Conservation (phyloP, 2,329 filamentous ascomycete species). For the Exserohilum turcica region DNA sequence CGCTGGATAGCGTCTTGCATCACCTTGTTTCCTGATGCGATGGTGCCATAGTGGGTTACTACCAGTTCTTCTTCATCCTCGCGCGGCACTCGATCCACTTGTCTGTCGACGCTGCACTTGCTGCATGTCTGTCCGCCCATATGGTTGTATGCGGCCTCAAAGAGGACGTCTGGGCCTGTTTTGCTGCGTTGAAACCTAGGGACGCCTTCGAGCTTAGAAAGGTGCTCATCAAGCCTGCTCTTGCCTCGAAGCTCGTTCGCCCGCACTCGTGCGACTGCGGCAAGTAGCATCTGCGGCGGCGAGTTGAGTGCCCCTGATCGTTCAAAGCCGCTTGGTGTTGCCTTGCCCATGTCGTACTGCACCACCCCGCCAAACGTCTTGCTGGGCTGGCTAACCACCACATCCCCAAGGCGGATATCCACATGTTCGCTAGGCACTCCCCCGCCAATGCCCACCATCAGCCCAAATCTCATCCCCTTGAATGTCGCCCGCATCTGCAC, state of each 20-base stretch:
- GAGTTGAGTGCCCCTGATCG: conserved; percentile 13
- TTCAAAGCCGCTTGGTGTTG: conserved; percentile 18
- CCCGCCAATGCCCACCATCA: conserved; percentile 55
- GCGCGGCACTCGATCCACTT: not conserved
- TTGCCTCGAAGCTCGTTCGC: not conserved
- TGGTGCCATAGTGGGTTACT: conserved; percentile 45
- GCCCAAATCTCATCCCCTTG: conserved; percentile 41
- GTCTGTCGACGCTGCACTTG: not conserved
- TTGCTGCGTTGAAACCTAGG: conserved; percentile 13
- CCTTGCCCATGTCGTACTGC: conserved; percentile 31
- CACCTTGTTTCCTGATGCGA: conserved; percentile 51
- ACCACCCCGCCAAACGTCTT: conserved; percentile 16
- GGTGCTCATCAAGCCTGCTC: not conserved
- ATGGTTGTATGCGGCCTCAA: conserved; percentile 3
- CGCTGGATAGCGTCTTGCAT: conserved; percentile 48
- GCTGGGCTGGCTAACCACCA: conserved; percentile 28
- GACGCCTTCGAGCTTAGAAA: conserved; percentile 10
- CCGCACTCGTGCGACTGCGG: conserved; percentile 6
- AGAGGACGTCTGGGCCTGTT: not conserved
- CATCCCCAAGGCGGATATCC: conserved; percentile 34
- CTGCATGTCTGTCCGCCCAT: not conserved
- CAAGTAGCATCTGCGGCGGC: conserved; percentile 11
- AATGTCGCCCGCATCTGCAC: conserved; percentile 42
- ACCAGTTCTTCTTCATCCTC: conserved; percentile 13
- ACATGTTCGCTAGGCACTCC: conserved; percentile 24